A percentile compares a stretch with the other conserved stretches of the same genome.
These are phyloP conservation scores for Gossypium arboreum DNA, from an alignment of 345 rosid species.

Conservation along the genomic window DNA sequence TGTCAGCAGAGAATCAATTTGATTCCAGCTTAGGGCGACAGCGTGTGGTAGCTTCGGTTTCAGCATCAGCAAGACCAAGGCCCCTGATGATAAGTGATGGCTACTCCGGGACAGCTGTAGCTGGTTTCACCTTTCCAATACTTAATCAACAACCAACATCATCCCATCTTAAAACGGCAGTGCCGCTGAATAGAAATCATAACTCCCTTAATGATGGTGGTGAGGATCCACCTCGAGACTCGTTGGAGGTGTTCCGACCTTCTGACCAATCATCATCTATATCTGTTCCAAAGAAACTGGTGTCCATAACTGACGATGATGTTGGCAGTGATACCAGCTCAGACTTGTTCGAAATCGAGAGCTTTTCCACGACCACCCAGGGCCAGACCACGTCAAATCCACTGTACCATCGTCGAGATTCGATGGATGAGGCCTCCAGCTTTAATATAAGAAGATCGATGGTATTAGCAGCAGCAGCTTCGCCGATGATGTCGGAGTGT, in stretches of 20 bases:
- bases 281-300: constrained; percentile 12
- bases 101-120: background rate
- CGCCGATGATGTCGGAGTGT: constrained; percentile 31
- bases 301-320: constrained; percentile 45
- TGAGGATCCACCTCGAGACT: constrained; percentile 43
- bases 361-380: constrained; percentile 55
- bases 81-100: background rate
- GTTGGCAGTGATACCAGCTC: constrained; percentile 87
- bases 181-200: background rate
- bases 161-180: constrained; percentile 3
- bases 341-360: constrained; percentile 92
- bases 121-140: constrained; percentile 50
- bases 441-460: constrained; percentile 20
- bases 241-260: constrained; percentile 48
- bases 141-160: constrained; percentile 25
- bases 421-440: constrained; percentile 52
- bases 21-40: constrained; percentile 18
- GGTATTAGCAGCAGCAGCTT: background rate
- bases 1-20: constrained; percentile 28
- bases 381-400: constrained; percentile 34
- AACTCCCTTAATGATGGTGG: background rate
- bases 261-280: background rate
- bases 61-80: background rate
- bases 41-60: constrained; percentile 5
- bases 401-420: constrained; percentile 37